These are phyloP conservation scores for Blastomyces emzantsi DNA, from an alignment of 2,329 filamentous ascomycete genomes.

Conservation along the genomic window DNA sequence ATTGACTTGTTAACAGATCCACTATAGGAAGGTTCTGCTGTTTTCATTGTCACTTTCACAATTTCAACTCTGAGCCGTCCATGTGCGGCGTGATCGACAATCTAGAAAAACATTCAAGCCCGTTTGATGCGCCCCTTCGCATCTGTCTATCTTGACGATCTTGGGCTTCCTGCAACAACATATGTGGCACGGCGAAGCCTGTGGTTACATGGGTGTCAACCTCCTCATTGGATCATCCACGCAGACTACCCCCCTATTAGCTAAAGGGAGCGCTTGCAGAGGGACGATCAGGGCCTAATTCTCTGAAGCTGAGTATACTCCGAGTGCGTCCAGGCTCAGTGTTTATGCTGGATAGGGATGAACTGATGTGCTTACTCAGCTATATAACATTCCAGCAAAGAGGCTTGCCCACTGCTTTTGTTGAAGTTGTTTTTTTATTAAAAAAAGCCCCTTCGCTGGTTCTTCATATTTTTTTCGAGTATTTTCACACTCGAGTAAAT, in stretches of 20 bases:
- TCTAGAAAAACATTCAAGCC: neutral
- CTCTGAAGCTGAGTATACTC: no score
- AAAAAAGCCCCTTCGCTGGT: no score
- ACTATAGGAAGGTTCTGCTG: neutral
- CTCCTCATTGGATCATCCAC: neutral
- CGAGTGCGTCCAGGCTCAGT: no score
- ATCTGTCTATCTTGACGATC: neutral
- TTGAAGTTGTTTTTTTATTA: no score
- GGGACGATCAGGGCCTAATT: neutral
- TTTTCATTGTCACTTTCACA: neutral
- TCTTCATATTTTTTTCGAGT: no score
- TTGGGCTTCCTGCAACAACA: neutral
- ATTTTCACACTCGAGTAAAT: no score
- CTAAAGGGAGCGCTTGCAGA: neutral
- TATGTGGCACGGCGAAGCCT: neutral
- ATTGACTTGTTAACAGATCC: no score
- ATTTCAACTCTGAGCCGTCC: neutral
- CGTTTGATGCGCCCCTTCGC: neutral
- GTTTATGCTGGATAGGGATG: no score
- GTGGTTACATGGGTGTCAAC: neutral
- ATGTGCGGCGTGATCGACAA: neutral
- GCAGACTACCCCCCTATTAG: neutral
- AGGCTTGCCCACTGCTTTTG: no score
- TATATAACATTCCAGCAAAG: no score
- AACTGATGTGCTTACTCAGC: no score